Evolutionary conservation across 495 filamentous ascomycete genomes (phyloP).

Genomic region (Aspergillus ellipticus): DNA sequence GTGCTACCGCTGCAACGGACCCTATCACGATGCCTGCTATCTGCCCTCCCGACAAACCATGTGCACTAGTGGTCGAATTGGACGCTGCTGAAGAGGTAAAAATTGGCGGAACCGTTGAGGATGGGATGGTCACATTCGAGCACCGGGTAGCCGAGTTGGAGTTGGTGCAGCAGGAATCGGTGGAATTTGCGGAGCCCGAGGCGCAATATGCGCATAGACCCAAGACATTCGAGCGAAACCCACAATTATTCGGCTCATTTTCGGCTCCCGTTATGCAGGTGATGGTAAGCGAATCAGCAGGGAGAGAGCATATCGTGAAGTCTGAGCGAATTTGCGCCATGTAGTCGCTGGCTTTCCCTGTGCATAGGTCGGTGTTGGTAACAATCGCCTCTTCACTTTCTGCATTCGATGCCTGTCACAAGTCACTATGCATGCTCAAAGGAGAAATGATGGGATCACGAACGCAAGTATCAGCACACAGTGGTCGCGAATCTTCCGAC

Average conservation of each 20-base stretch:
- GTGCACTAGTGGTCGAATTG: conserved; percentile 33
- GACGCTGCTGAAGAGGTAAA: conserved; percentile 53
- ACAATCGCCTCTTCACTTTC: conserved; percentile 82
- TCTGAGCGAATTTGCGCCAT: conserved; percentile 82
- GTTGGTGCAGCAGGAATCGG: conserved; percentile 90
- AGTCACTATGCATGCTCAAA: conserved; percentile 21
- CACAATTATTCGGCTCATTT: conserved; percentile 88
- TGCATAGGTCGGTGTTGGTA: conserved; percentile 69
- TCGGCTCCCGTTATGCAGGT: conserved; percentile 69
- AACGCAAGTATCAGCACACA: conserved; percentile 92
- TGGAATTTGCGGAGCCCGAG: conserved; percentile 78
- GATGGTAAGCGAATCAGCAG: conserved; percentile 68
- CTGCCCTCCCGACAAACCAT: conserved; percentile 69
- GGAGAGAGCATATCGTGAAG: conserved; percentile 83
- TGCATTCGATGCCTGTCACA: conserved; percentile 68
- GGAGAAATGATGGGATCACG: conserved; percentile 27
- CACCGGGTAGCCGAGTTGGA: conserved; percentile 72
- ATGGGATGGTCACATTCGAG: conserved; percentile 67
- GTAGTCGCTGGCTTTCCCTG: conserved; percentile 57
- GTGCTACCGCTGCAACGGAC: conserved; percentile 64
- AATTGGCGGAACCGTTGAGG: conserved; percentile 61
- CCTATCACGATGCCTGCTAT: conserved; percentile 93
- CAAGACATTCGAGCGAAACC: conserved; percentile 73
- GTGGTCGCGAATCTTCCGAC: conserved; percentile 58
- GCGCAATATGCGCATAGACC: conserved; percentile 87